Percentiles rank a stretch among this genome's conserved stretches.
Evolutionary conservation across 805 yeast genomes (phyloP).

Genomic region (Schwanniomyces sp.): DNA sequence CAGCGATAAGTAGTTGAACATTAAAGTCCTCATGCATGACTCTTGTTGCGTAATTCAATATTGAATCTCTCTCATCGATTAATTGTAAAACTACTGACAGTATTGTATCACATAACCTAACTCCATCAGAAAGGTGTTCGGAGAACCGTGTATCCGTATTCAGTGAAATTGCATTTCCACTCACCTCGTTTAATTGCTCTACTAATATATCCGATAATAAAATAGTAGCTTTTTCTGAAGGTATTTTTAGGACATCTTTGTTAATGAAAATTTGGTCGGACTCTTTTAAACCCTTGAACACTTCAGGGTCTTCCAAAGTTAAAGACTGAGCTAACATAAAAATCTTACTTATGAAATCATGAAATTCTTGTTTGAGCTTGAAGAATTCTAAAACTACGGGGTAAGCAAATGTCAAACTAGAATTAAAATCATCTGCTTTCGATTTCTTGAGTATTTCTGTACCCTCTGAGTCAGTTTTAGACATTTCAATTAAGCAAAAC

Average conservation of each 20-base stretch:
- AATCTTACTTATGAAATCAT: constrained; percentile 56
- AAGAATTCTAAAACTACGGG: constrained; percentile 68
- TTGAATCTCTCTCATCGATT: constrained; percentile 68
- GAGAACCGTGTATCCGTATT: constrained; percentile 41
- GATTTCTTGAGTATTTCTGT: not conserved
- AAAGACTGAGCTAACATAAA: constrained; percentile 69
- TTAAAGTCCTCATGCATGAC: constrained; percentile 75
- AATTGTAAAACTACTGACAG: constrained; percentile 51
- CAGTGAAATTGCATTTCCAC: constrained; percentile 33
- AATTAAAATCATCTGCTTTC: not conserved
- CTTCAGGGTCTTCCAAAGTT: constrained; percentile 74
- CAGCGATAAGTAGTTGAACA: constrained; percentile 53
- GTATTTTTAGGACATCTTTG: constrained; percentile 34
- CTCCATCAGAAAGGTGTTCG: constrained; percentile 35
- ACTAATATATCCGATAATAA: constrained; percentile 47
- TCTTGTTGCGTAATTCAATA: constrained; percentile 71
- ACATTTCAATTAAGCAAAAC: constrained; percentile 41
- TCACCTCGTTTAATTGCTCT: constrained; percentile 38
- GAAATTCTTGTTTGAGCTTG: constrained; percentile 70
- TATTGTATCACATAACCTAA: constrained; percentile 33
- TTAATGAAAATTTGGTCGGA: constrained; percentile 48
- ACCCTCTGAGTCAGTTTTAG: constrained; percentile 4
- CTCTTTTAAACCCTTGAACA: constrained; percentile 61
- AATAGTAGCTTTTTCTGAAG: constrained; percentile 51
- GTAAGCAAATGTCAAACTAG: constrained; percentile 42